These are phyloP conservation scores for Agrocybe praecox DNA, from an alignment of 768 basidiomycete genomes.

Conservation along the genomic window DNA sequence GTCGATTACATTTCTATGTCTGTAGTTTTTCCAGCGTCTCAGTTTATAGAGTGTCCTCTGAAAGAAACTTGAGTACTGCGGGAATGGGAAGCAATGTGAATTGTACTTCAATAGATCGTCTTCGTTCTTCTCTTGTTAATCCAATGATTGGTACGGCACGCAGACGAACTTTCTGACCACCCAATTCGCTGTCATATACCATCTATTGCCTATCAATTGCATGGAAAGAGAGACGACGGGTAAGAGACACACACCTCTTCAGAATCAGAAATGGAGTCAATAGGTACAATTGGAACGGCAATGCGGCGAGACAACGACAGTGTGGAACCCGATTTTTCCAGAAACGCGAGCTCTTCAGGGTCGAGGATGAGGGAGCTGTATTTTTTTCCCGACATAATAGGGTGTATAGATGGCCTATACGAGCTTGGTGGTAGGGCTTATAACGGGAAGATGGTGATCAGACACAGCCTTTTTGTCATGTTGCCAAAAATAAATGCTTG, in stretches of 20 bases:
- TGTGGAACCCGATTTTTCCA: background rate
- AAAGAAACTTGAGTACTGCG: background rate
- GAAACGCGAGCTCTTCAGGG: background rate
- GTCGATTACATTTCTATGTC: background rate
- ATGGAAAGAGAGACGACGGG: background rate
- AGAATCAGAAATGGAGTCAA: background rate
- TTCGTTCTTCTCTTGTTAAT: background rate
- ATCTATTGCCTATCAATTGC: background rate
- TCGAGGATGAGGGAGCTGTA: background rate
- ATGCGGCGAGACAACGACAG: background rate
- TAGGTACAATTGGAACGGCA: background rate
- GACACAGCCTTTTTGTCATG: background rate
- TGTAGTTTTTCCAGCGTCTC: background rate
- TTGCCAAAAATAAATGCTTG: background rate
- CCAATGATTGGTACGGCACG: background rate
- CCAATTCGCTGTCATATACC: background rate
- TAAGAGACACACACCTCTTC: background rate
- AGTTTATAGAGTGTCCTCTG: conserved; percentile 5
- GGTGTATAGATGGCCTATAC: background rate
- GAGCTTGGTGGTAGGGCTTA: background rate
- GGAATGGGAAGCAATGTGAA: background rate
- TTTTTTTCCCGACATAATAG: background rate
- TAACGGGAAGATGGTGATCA: background rate
- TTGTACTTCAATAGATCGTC: background rate
- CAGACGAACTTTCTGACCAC: background rate